Conservation (phyloP, 345 rosid species). For the Psidium friedrichsthalianum region DNA sequence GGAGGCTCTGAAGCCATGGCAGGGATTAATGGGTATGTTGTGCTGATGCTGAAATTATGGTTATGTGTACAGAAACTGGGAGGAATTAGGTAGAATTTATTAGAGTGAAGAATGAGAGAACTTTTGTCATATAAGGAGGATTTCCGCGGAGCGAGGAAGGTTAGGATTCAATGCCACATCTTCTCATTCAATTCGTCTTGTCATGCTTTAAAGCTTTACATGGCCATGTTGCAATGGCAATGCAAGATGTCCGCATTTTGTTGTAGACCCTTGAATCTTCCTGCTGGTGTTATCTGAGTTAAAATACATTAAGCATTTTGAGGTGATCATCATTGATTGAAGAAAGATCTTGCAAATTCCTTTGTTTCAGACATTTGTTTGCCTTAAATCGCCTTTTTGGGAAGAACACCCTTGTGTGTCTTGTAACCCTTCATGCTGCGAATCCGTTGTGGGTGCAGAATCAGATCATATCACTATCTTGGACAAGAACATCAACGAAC, state of each 20-base stretch:
- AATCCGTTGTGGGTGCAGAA: neutral
- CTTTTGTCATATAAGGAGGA: too few relatives aligned
- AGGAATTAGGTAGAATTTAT: too few relatives aligned
- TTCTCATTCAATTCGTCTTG: neutral
- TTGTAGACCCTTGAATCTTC: neutral
- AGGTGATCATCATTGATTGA: neutral
- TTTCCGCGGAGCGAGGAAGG: neutral
- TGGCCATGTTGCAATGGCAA: neutral
- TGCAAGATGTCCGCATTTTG: neutral
- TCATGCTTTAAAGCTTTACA: neutral
- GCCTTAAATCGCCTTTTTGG: neutral
- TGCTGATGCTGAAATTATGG: neutral
- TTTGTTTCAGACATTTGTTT: neutral
- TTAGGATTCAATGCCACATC: neutral
- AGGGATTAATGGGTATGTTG: conserved; percentile 21
- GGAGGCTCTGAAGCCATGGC: conserved; percentile 52
- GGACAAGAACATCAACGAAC: neutral
- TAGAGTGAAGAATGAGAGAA: neutral
- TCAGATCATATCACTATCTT: neutral
- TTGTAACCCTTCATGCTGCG: neutral
- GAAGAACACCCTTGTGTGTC: neutral
- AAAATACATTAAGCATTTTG: neutral
- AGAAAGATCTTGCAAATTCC: neutral
- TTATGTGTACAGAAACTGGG: too few relatives aligned
- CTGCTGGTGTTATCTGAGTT: neutral